Conservation (phyloP, 2,329 filamentous ascomycete genomes). For the Penicillium italicum region DNA sequence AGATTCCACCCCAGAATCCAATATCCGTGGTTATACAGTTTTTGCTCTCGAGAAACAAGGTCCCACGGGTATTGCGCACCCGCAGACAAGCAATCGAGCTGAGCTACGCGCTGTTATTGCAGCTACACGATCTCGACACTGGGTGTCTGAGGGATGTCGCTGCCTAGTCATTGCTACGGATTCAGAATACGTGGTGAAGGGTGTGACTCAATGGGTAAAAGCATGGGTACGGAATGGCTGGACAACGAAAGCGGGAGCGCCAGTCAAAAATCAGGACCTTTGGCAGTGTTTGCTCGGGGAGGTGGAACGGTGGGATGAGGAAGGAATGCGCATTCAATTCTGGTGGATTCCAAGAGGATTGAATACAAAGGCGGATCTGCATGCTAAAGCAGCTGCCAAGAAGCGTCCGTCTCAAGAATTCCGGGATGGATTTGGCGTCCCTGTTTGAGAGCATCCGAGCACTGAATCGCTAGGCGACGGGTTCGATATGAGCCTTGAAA, state of each 20-base stretch:
- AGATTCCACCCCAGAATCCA: not conserved
- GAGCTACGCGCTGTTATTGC: conserved; percentile 55
- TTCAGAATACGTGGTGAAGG: conserved; percentile 50
- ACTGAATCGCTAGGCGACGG: no score
- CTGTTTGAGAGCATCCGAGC: not conserved
- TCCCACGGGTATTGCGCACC: not conserved
- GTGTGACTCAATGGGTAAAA: conserved; percentile 47
- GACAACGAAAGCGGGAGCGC: conserved; percentile 27
- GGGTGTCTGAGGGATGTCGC: conserved; percentile 44
- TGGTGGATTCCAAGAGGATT: not conserved
- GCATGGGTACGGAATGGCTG: conserved; percentile 33
- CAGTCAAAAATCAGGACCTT: conserved; percentile 23
- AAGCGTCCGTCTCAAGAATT: not conserved
- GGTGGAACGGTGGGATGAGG: conserved; percentile 29
- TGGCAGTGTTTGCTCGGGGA: conserved; percentile 51
- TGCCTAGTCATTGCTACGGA: conserved; percentile 54
- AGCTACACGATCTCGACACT: conserved; percentile 46
- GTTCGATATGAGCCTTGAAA: no score
- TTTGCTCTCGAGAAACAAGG: not conserved
- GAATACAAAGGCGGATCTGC: not conserved
- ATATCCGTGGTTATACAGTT: not conserved
- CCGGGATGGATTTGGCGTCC: fast-evolving
- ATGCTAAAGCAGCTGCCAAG: not conserved
- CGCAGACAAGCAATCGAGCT: conserved; percentile 53
- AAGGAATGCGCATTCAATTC: conserved; percentile 24